Conservation (phyloP, 2,329 filamentous ascomycete genomes). For the Aureobasidium namibiae region DNA sequence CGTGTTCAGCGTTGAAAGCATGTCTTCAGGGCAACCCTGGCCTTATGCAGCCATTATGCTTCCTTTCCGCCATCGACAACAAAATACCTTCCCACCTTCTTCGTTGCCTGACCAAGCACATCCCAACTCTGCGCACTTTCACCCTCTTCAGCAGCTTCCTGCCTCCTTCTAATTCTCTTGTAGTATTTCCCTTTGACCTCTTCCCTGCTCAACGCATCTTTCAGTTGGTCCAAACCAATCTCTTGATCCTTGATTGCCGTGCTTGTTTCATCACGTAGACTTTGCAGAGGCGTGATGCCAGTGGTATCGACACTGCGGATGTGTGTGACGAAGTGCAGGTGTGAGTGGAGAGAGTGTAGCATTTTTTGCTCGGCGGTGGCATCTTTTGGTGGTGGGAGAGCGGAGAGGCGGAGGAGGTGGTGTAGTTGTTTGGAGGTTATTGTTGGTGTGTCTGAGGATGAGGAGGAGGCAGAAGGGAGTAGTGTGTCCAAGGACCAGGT, state of each 20-base stretch:
- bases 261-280: slow-evolving; percentile 71
- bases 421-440: slow-evolving; percentile 63
- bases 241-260: slow-evolving; percentile 48
- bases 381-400: slow-evolving; percentile 64
- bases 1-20: background rate
- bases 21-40: background rate
- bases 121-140: slow-evolving; percentile 55
- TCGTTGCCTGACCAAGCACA: slow-evolving; percentile 56
- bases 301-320: slow-evolving; percentile 72
- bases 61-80: slow-evolving; percentile 58
- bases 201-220: slow-evolving; percentile 52
- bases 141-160: slow-evolving; percentile 30
- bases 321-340: slow-evolving; percentile 83
- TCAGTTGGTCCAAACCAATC: slow-evolving; percentile 51
- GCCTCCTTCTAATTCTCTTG: slow-evolving; percentile 41
- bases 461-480: background rate
- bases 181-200: slow-evolving; percentile 48
- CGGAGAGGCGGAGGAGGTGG: slow-evolving; percentile 82
- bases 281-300: slow-evolving; percentile 63
- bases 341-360: slow-evolving; percentile 66
- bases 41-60: background rate
- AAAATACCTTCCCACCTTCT: slow-evolving; percentile 64
- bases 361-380: slow-evolving; percentile 59
- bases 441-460: slow-evolving; percentile 23
- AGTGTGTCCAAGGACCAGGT: slow-evolving; percentile 60